Evolutionary conservation across 106 monocot species (phyloP).

Genomic region (Xerophyta viscosa): DNA sequence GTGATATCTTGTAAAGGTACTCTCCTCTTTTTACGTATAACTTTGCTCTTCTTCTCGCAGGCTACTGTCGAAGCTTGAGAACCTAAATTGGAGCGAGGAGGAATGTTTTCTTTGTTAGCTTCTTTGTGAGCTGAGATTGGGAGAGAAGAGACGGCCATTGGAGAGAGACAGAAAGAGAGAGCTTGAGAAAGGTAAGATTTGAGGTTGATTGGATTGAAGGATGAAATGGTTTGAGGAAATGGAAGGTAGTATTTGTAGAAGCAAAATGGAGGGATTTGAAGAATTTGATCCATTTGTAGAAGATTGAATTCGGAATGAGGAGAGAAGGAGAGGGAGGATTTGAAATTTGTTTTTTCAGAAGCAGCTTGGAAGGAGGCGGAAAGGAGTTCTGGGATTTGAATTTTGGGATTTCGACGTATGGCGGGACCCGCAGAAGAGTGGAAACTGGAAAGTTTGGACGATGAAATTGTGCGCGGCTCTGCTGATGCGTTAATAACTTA

Average conservation of each 20-base stretch:
- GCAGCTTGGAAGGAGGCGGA: too few relatives aligned
- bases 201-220: neutral
- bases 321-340: too few relatives aligned
- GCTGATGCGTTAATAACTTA: too few relatives aligned
- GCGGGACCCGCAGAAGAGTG: too few relatives aligned
- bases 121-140: neutral
- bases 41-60: neutral
- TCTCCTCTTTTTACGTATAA: neutral
- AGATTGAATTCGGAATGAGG: too few relatives aligned
- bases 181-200: neutral
- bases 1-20: neutral
- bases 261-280: neutral
- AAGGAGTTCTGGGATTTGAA: too few relatives aligned
- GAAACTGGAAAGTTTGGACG: too few relatives aligned
- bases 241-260: neutral
- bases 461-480: too few relatives aligned
- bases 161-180: neutral
- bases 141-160: neutral
- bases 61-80: neutral
- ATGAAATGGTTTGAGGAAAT: neutral
- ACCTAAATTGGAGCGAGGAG: neutral
- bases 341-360: too few relatives aligned
- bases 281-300: too few relatives aligned
- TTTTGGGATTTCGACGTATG: too few relatives aligned
- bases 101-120: neutral